Evolutionary conservation across 371 early-diverging fungal species (phyloP).

Genomic region (Funneliformis caledonium): DNA sequence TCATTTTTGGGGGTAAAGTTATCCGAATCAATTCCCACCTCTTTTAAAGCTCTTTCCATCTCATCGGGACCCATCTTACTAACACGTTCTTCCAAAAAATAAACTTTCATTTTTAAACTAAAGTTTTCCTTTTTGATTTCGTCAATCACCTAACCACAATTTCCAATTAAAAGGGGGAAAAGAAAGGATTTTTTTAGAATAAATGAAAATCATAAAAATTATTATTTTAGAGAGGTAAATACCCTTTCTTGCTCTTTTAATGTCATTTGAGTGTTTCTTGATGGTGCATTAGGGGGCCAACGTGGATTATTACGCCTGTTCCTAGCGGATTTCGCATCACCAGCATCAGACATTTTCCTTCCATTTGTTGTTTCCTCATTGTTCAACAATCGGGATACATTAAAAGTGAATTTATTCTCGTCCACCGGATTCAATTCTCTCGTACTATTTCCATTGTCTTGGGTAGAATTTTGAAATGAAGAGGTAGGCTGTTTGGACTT

Average conservation of each 20-base stretch:
- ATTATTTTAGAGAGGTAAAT: not conserved
- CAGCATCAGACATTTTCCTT: not conserved
- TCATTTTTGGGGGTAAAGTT: too few relatives aligned
- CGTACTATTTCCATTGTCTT: constrained; percentile 6
- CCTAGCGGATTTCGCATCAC: not conserved
- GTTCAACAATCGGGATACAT: not conserved
- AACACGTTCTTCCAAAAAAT: constrained; percentile 66
- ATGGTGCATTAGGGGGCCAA: constrained; percentile 2
- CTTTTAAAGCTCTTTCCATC: constrained; percentile 43
- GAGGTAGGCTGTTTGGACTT: not conserved
- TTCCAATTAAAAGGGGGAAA: not conserved
- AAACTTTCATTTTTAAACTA: constrained; percentile 69
- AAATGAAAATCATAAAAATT: not conserved
- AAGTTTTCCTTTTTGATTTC: constrained; percentile 72
- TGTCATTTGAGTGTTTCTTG: constrained; percentile 38
- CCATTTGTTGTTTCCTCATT: not conserved
- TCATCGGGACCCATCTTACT: constrained; percentile 64
- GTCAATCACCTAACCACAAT: constrained; percentile 64
- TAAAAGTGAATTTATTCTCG: constrained; percentile 11
- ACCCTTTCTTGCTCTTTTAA: constrained; percentile 41
- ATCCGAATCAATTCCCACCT: not conserved
- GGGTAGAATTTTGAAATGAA: not conserved
- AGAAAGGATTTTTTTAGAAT: not conserved
- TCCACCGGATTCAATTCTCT: constrained; percentile 13
- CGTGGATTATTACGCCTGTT: not conserved